Evolutionary conservation across 2,329 filamentous ascomycete genomes (phyloP), one percentile per base, ranked within the genome.

Genomic region (Epichloe brachyelytri): DNA sequence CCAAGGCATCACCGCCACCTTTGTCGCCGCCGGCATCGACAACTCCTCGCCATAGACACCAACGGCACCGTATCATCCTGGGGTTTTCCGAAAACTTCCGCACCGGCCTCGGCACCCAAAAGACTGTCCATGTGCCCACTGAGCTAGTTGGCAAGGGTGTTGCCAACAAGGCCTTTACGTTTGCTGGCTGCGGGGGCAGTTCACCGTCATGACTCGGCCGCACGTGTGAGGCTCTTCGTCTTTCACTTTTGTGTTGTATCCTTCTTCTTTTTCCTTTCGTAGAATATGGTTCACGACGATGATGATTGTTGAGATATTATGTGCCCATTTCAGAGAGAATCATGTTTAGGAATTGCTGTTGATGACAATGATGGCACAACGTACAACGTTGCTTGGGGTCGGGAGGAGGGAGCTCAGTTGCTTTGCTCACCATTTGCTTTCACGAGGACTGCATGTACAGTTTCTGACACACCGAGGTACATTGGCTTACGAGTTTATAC

Each of bases 81-180:
- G 84, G 85, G 3, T 88, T 88, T 68, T 82, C 77, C 10, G 77
- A 77, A 39, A 84, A 80, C 57, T 86, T 83, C 62, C 83, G 86
- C 65, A 86, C 83, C 11, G 85, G 85, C 3, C 79, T 79, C 52
- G 83, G 82, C n/a, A 80, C 75, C 5, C 39, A 54, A 30, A 45
- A 30, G 20, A 51, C 48, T 17, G 38, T 48, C 5, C n/a, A 48
- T 15, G 39, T 19, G 19, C 53, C 53, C 8, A 53, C 47, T 3
- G 48, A 52, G 39, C 22, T 54, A 15, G 39, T 40, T 5, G 37
- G 48, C 44, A 48, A 48, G 12, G 50, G 37, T 7, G 33, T 48
- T 20, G 26, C 17, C 34, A 46, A 52, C 17, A 50, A 15, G 37
- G 40, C 14, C 3, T 52, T 54, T n/a, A 49, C 45, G 10, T 48